phyloP scores from a whole-genome alignment of 257 asterid genomes.

The Ligustrum vulgare region DNA sequence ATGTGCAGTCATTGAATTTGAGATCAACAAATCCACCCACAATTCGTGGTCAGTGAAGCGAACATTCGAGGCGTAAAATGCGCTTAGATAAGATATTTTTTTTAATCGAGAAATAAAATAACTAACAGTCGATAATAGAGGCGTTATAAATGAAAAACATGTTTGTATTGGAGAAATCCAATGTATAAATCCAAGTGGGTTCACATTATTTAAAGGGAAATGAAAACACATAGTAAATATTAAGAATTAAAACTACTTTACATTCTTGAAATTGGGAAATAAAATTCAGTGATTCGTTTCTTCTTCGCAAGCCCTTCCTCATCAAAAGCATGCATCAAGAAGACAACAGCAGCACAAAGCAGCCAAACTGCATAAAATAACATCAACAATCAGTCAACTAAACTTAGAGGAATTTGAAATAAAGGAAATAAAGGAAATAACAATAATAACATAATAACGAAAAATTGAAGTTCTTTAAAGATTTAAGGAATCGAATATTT shows the following conservation, averaged over 20 bases:
- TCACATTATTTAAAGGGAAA: not conserved
- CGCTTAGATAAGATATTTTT: not conserved
- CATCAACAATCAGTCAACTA: not conserved
- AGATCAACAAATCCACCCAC: too few relatives aligned
- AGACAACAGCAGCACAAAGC: constrained; percentile 75
- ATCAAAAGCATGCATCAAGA: constrained; percentile 57
- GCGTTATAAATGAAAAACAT: not conserved
- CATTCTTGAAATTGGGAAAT: not conserved
- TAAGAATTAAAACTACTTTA: not conserved
- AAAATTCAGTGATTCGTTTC: not conserved
- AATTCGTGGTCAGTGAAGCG: too few relatives aligned
- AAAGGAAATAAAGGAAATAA: too few relatives aligned
- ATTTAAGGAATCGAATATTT: too few relatives aligned
- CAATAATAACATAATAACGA: too few relatives aligned
- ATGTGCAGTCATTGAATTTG: too few relatives aligned
- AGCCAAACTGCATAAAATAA: constrained; percentile 51
- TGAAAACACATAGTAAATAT: not conserved
- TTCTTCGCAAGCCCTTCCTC: not conserved
- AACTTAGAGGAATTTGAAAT: too few relatives aligned
- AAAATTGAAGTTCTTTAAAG: too few relatives aligned
- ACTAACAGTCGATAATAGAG: too few relatives aligned
- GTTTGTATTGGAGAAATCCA: not conserved
- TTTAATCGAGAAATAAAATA: not conserved
- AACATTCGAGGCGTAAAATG: too few relatives aligned
- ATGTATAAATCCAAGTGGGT: not conserved